These are phyloP conservation scores for Linnemannia elongata DNA, from an alignment of 192 early-diverging fungal species.

Conservation along the genomic window DNA sequence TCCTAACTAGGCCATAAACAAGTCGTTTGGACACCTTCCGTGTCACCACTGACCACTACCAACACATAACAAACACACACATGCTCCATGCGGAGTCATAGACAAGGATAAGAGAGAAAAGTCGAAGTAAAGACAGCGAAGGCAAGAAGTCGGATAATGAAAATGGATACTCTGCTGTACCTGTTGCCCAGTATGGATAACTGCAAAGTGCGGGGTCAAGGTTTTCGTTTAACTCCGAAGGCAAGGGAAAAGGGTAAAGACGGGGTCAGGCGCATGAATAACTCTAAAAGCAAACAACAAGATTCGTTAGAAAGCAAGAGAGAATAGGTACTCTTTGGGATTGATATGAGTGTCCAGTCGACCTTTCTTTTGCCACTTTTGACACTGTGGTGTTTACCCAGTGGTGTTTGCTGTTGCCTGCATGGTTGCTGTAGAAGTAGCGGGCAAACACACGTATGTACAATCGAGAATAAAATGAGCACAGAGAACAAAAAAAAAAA, in stretches of 20 bases:
- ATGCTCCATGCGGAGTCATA: background rate
- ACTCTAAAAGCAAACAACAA: background rate
- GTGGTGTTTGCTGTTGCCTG: background rate
- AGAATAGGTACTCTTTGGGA: background rate
- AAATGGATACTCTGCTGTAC: background rate
- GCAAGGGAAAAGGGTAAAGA: too few species aligned
- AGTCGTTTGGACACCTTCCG: background rate
- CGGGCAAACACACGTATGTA: background rate
- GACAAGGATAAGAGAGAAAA: background rate
- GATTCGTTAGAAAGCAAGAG: background rate
- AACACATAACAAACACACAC: background rate
- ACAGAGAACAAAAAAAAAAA: too few species aligned
- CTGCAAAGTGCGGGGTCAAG: slow-evolving; percentile 10
- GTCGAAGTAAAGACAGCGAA: background rate
- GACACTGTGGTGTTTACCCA: background rate
- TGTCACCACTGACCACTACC: background rate
- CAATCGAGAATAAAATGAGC: background rate
- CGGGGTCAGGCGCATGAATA: slow-evolving; percentile 10
- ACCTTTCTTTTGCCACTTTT: background rate
- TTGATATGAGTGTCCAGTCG: background rate
- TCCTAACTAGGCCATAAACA: background rate
- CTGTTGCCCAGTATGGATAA: slow-evolving; percentile 7
- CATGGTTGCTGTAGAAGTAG: background rate
- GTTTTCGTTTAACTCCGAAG: background rate
- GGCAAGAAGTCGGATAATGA: background rate